Evolutionary conservation across 495 filamentous ascomycete species (phyloP).

Genomic region (Podospora pseudoanserina): DNA sequence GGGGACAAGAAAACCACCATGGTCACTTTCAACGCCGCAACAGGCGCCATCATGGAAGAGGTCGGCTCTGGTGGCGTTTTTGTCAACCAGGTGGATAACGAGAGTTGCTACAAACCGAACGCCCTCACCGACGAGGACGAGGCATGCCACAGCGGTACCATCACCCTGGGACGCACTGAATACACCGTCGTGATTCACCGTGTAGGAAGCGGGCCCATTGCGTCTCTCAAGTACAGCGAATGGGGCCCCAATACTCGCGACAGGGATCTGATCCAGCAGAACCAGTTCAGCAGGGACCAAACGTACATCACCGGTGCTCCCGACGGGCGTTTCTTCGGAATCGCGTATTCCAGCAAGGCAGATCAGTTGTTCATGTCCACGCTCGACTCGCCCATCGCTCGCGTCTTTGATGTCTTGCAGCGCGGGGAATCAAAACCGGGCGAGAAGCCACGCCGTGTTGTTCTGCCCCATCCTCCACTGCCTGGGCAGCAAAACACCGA

Average conservation of each 20-base stretch:
- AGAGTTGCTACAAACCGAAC: conserved; percentile 57
- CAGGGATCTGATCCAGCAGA: conserved; percentile 79
- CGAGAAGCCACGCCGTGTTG: conserved; percentile 62
- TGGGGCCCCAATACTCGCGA: conserved; percentile 94
- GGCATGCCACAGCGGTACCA: conserved; percentile 65
- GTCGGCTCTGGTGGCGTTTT: conserved; percentile 44
- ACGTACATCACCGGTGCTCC: conserved; percentile 84
- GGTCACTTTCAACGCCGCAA: conserved; percentile 82
- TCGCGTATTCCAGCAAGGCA: conserved; percentile 55
- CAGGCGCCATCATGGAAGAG: conserved; percentile 62
- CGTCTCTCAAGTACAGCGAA: conserved; percentile 88
- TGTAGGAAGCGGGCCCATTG: conserved; percentile 70
- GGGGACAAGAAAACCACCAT: conserved; percentile 86
- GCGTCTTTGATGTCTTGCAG: conserved; percentile 86
- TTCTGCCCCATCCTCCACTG: conserved; percentile 79
- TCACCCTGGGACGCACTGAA: conserved; percentile 79
- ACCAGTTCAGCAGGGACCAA: conserved; percentile 73
- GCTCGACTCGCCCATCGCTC: conserved; percentile 77
- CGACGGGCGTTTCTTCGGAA: conserved; percentile 81
- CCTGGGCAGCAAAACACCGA: conserved; percentile 56
- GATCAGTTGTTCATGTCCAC: conserved; percentile 52
- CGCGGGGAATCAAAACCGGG: conserved; percentile 55
- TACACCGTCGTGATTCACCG: conserved; percentile 84
- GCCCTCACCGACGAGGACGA: conserved; percentile 66
- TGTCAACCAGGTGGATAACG: conserved; percentile 44